These are phyloP conservation scores for Prunus yedoensis DNA, from an alignment of 331 rosid species.

Conservation along the genomic window DNA sequence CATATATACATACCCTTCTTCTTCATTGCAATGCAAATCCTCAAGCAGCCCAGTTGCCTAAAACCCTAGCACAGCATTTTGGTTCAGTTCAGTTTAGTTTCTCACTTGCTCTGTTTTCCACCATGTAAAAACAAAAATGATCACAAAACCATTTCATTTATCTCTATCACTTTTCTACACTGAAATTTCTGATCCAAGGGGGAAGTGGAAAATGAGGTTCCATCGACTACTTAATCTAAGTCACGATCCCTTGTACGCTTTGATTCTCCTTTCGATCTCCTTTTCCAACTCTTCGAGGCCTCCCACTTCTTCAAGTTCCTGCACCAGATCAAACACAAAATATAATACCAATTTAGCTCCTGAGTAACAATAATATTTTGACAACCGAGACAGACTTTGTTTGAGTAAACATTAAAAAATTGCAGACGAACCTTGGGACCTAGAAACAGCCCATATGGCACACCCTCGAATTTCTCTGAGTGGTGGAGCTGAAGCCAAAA, in stretches of 20 bases:
- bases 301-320: slow-evolving; percentile 95
- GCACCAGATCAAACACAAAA: slow-evolving; percentile 20
- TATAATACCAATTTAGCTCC: neutral
- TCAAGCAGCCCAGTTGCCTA: neutral
- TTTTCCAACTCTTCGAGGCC: slow-evolving; percentile 82
- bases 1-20: neutral
- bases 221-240: slow-evolving; percentile 3
- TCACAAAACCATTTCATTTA: slow-evolving; percentile 20
- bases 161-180: slow-evolving; percentile 19
- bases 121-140: slow-evolving; percentile 13
- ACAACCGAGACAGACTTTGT: neutral
- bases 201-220: slow-evolving; percentile 1
- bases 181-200: slow-evolving; percentile 14
- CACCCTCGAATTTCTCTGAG: slow-evolving; percentile 84
- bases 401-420: neutral
- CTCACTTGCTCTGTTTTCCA: no score
- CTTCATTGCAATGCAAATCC: neutral
- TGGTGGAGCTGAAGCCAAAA: slow-evolving; percentile 76
- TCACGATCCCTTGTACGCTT: slow-evolving; percentile 38
- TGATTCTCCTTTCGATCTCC: slow-evolving; percentile 64
- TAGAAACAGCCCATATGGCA: slow-evolving; percentile 92
- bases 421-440: slow-evolving; percentile 78
- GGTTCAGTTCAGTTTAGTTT: neutral
- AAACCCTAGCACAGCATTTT: neutral
- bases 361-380: no score